phyloP scores from a whole-genome alignment of 1,139 yeast genomes.

The Sugiyamaella xylanicola region DNA sequence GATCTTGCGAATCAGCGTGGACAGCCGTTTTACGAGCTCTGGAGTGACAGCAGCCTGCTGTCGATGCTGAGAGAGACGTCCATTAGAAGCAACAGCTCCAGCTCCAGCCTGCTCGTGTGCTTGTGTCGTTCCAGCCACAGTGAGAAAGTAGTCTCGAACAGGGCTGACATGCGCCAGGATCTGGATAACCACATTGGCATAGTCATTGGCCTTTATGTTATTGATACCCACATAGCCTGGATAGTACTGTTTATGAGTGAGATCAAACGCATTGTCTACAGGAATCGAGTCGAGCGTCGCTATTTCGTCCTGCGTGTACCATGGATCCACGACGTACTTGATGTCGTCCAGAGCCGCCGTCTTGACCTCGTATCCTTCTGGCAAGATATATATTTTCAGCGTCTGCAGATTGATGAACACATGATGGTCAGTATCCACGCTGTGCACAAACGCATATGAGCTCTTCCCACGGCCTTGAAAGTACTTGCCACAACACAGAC shows the following conservation, averaged over 20 bases:
- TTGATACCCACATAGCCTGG: slow-evolving; percentile 72
- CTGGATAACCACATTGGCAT: slow-evolving; percentile 61
- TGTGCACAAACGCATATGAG: slow-evolving; percentile 70
- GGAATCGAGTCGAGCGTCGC: slow-evolving; percentile 38
- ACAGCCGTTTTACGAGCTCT: slow-evolving; percentile 42
- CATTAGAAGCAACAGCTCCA: no score
- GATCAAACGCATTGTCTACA: slow-evolving; percentile 26
- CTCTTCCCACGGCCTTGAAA: slow-evolving; percentile 64
- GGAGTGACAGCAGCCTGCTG: slow-evolving; percentile 25
- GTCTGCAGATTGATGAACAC: slow-evolving; percentile 59
- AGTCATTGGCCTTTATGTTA: slow-evolving; percentile 53
- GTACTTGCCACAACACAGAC: slow-evolving; percentile 74
- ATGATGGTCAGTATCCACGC: slow-evolving; percentile 64
- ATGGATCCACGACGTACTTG: slow-evolving; percentile 55
- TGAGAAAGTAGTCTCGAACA: slow-evolving; percentile 49
- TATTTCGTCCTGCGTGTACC: slow-evolving; percentile 47
- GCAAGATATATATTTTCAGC: slow-evolving; percentile 56
- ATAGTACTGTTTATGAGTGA: slow-evolving; percentile 50
- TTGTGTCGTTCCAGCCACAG: no score
- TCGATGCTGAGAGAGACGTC: no score
- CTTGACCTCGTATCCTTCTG: slow-evolving; percentile 56
- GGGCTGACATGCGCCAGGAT: slow-evolving; percentile 56
- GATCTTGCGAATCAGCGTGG: slow-evolving; percentile 55
- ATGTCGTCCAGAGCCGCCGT: slow-evolving; percentile 54
- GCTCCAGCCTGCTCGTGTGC: no score